These are phyloP conservation scores for Citrus sinensis DNA, from an alignment of 345 rosid species.

Conservation along the genomic window DNA sequence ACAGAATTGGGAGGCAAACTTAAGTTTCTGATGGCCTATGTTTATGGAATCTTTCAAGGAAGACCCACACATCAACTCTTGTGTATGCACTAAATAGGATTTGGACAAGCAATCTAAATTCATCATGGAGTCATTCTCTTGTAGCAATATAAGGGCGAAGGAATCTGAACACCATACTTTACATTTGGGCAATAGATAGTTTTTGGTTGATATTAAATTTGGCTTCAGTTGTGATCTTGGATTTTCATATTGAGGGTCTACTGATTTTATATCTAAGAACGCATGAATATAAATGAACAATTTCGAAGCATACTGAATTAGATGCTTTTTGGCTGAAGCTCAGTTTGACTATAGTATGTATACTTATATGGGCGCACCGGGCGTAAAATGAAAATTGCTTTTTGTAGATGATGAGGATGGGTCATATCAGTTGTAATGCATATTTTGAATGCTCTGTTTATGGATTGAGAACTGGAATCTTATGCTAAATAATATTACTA, in stretches of 20 bases:
- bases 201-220: neutral
- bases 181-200: neutral
- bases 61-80: neutral
- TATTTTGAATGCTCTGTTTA: neutral
- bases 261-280: neutral
- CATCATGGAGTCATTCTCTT: neutral
- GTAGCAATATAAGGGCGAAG: neutral
- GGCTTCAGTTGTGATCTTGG: neutral
- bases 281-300: neutral
- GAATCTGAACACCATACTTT: neutral
- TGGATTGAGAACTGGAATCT: neutral
- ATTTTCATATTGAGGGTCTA: neutral
- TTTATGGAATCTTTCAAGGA: no score
- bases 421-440: neutral
- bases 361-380: neutral
- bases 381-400: neutral
- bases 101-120: neutral
- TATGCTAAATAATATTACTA: neutral
- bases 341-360: neutral
- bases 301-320: neutral
- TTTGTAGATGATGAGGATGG: neutral
- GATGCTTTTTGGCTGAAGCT: neutral
- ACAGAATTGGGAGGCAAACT: no score
- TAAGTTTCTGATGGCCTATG: no score
- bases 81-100: neutral